These are phyloP conservation scores for Taxawa tesnikishii DNA, from an alignment of 2,329 filamentous ascomycete genomes.

Conservation along the genomic window DNA sequence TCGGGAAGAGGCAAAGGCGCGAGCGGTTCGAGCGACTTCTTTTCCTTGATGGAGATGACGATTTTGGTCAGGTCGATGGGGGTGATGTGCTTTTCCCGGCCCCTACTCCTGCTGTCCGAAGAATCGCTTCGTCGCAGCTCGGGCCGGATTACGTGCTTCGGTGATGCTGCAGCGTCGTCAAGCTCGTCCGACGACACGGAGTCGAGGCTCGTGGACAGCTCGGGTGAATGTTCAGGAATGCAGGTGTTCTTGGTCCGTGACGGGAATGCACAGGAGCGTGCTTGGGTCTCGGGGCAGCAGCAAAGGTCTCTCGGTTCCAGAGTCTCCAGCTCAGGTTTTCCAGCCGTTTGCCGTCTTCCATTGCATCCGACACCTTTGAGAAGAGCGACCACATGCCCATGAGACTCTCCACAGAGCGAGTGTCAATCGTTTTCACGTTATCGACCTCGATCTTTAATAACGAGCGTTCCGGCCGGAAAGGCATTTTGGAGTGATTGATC, in stretches of 20 bases:
- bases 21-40: slow-evolving; percentile 52
- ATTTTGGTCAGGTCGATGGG: slow-evolving; percentile 87
- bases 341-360: slow-evolving; percentile 81
- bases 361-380: slow-evolving; percentile 83
- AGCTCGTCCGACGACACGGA: slow-evolving; percentile 28
- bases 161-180: slow-evolving; percentile 36
- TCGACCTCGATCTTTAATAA: slow-evolving; percentile 85
- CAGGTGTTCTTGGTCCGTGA: slow-evolving; percentile 12
- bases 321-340: slow-evolving; percentile 95
- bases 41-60: slow-evolving; percentile 82
- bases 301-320: slow-evolving; percentile 89
- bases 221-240: slow-evolving; percentile 26
- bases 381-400: slow-evolving; percentile 96
- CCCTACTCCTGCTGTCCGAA: slow-evolving; percentile 55
- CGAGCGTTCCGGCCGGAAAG: slow-evolving; percentile 68
- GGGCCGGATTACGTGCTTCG: slow-evolving; percentile 40
- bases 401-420: slow-evolving; percentile 79
- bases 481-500: slow-evolving; percentile 47
- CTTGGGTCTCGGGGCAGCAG: slow-evolving; percentile 52
- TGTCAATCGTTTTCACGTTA: slow-evolving; percentile 91
- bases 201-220: slow-evolving; percentile 34
- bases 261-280: slow-evolving; percentile 12
- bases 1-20: slow-evolving; percentile 26
- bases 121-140: slow-evolving; percentile 61
- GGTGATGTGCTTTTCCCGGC: slow-evolving; percentile 79